Conservation (phyloP, 2,329 filamentous ascomycete species). For the Pseudodiploospora longispora region DNA sequence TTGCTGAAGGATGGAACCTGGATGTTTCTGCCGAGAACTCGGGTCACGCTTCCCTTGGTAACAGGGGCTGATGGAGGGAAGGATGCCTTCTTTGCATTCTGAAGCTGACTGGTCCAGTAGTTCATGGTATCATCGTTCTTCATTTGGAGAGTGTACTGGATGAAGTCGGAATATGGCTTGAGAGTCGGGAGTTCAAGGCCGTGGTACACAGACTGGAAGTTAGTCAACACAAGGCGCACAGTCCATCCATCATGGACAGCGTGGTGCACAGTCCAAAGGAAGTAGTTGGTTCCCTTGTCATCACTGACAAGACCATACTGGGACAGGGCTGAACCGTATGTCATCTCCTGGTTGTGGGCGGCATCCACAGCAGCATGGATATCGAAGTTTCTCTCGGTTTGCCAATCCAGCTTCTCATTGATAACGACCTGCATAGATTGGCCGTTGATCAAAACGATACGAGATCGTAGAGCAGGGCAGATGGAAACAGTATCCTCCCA, state of each 20-base stretch:
- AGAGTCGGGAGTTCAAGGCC: slow-evolving; percentile 7
- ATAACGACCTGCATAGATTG: neutral
- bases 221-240: neutral
- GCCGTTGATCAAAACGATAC: neutral
- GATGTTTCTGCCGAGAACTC: neutral
- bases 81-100: neutral
- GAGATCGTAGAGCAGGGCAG: neutral
- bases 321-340: slow-evolving; percentile 2
- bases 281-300: neutral
- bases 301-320: neutral
- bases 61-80: slow-evolving; percentile 2
- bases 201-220: neutral
- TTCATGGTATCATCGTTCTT: neutral
- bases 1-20: too few species aligned
- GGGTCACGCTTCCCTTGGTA: neutral
- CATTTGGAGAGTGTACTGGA: neutral
- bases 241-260: neutral
- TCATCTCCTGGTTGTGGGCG: neutral
- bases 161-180: neutral
- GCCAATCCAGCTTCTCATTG: neutral
- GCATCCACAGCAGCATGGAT: neutral
- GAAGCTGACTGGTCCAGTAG: slow-evolving; percentile 9
- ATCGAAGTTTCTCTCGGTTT: neutral
- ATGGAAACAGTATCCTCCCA: slow-evolving; percentile 12
- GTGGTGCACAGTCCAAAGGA: neutral